These are phyloP conservation scores for Stephania yunnanensis DNA, from an alignment of 164 flowering plant species.

Conservation along the genomic window DNA sequence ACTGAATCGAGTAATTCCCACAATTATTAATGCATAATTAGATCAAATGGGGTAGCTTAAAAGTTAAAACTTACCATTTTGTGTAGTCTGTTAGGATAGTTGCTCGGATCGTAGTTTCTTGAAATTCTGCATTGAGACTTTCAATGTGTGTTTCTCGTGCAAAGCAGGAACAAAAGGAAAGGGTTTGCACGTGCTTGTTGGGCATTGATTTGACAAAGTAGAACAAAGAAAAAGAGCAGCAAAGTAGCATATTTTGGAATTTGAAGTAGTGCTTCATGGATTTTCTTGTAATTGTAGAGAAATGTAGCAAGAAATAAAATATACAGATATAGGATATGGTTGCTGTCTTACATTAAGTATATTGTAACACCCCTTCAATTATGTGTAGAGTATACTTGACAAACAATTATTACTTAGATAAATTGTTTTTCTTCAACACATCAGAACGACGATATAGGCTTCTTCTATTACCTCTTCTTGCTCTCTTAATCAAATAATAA, in stretches of 20 bases:
- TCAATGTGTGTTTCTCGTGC: neutral
- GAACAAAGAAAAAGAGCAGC: slow-evolving; percentile 20
- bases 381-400: no score
- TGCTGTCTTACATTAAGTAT: no score
- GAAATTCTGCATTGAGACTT: neutral
- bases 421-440: no score
- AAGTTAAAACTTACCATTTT: neutral
- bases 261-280: slow-evolving; percentile 7
- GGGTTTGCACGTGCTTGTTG: slow-evolving; percentile 29
- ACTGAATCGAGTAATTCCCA: no score
- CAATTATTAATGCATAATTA: no score
- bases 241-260: slow-evolving; percentile 9
- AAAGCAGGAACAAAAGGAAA: slow-evolving; percentile 25
- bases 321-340: neutral
- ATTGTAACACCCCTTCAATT: no score
- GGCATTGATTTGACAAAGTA: slow-evolving; percentile 30
- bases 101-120: neutral
- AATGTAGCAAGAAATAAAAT: neutral
- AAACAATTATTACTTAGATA: no score
- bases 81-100: no score
- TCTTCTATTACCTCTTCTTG: no score
- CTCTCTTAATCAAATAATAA: no score
- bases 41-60: neutral
- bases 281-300: slow-evolving; percentile 2
- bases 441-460: no score